A percentile compares a stretch with the other conserved stretches of the same genome.
phyloP scores from a whole-genome alignment of 345 rosid species.

The Durio zibethinus region DNA sequence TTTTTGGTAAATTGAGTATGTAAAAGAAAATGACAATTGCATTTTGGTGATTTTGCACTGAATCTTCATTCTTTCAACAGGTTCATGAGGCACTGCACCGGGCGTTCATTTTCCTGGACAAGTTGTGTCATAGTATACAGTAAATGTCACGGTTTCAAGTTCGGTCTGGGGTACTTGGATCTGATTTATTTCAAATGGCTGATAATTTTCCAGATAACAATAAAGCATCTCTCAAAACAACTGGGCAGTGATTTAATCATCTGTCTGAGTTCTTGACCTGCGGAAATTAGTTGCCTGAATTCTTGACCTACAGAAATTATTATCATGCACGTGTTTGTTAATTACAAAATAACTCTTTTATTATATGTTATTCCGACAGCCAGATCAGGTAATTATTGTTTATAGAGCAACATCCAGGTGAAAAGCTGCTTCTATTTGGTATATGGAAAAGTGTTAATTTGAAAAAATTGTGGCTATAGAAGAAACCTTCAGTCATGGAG shows the following conservation, averaged over 20 bases:
- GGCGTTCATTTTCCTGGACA: neutral
- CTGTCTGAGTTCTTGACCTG: no score
- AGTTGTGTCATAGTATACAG: neutral
- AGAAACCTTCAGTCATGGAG: neutral
- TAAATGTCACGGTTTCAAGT: neutral
- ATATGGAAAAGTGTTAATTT: neutral
- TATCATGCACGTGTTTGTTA: no score
- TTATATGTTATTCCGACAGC: neutral
- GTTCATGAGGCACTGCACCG: slow-evolving; percentile 17
- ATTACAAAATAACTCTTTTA: neutral
- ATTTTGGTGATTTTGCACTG: neutral
- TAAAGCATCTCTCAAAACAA: neutral
- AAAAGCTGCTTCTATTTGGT: no score
- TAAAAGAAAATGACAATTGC: neutral
- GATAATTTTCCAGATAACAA: neutral
- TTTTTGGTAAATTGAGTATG: neutral
- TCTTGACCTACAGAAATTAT: no score
- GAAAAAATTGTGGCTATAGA: neutral
- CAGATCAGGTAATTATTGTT: neutral
- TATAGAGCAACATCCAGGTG: neutral
- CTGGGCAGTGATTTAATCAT: neutral
- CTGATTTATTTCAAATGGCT: neutral
- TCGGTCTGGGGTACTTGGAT: neutral
- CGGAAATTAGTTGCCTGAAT: no score
- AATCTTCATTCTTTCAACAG: slow-evolving; percentile 15